A percentile compares a stretch with the other conserved stretches of the same genome.
Evolutionary conservation across 768 basidiomycete species (phyloP).

Genomic region (Piloderma croceum): DNA sequence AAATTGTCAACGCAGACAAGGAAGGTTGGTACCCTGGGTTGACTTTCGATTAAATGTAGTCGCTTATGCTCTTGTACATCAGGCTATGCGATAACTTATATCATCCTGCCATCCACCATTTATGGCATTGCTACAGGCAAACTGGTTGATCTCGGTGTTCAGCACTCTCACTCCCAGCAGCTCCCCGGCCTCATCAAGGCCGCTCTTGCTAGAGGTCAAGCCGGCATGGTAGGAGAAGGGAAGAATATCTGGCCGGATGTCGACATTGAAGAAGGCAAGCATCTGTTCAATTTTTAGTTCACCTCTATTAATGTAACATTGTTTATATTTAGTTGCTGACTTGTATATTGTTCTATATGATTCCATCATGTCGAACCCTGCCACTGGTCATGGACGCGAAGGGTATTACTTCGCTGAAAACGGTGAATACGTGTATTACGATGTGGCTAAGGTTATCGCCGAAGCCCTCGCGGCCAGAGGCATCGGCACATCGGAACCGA

Average conservation of each 20-base stretch:
- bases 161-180: constrained; percentile 19
- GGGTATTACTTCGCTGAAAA: constrained; percentile 20
- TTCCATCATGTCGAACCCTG: constrained; percentile 11
- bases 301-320: neutral
- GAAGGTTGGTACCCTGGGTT: constrained; percentile 29
- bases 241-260: constrained; percentile 22
- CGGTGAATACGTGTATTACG: constrained; percentile 16
- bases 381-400: constrained; percentile 17
- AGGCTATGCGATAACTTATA: constrained; percentile 49
- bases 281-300: neutral
- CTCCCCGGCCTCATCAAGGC: constrained; percentile 20
- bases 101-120: constrained; percentile 40
- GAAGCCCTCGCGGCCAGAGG: constrained; percentile 12
- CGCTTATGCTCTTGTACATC: neutral
- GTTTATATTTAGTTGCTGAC: constrained; percentile 9
- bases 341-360: constrained; percentile 14
- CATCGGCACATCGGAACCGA: constrained; percentile 23
- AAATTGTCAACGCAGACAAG: constrained; percentile 41
- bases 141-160: constrained; percentile 16
- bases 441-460: constrained; percentile 12
- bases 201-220: constrained; percentile 15
- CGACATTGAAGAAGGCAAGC: constrained; percentile 18
- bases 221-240: constrained; percentile 21
- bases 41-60: neutral
- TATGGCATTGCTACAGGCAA: constrained; percentile 17